These are phyloP conservation scores for Pterocarpus santalinus DNA, from an alignment of 306 rosid species.

Conservation along the genomic window DNA sequence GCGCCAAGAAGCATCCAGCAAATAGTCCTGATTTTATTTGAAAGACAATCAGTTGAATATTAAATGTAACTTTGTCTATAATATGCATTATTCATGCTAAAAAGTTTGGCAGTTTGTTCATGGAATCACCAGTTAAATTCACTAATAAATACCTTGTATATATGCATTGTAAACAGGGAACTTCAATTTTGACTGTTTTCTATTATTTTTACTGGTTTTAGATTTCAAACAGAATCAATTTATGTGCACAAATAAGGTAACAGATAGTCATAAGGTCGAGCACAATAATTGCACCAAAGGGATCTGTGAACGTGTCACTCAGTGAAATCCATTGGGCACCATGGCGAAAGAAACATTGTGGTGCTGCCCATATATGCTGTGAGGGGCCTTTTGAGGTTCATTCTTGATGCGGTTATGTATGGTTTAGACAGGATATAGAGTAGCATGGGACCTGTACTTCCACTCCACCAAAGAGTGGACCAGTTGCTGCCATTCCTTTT, in stretches of 20 bases:
- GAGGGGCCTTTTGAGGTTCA: slow-evolving; percentile 50
- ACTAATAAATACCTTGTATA: background rate
- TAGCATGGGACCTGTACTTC: slow-evolving; percentile 60
- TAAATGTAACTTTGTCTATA: background rate
- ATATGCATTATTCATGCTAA: background rate
- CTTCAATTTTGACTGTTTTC: background rate
- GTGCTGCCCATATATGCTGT: slow-evolving; percentile 36
- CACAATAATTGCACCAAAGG: slow-evolving; percentile 11
- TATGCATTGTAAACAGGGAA: background rate
- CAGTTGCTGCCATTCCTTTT: slow-evolving; percentile 13
- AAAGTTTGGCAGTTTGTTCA: background rate
- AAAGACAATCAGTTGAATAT: slow-evolving; percentile 27
- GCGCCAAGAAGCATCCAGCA: slow-evolving; percentile 81
- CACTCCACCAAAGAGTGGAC: slow-evolving; percentile 51
- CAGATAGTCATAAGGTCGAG: slow-evolving; percentile 18
- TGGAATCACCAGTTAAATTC: background rate
- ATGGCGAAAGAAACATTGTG: slow-evolving; percentile 39
- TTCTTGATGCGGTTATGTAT: slow-evolving; percentile 44
- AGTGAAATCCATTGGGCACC: slow-evolving; percentile 16
- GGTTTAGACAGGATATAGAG: slow-evolving; percentile 44
- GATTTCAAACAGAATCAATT: background rate
- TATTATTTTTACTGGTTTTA: background rate
- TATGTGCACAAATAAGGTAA: background rate
- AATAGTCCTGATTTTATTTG: slow-evolving; percentile 71
- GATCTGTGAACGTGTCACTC: slow-evolving; percentile 34